phyloP scores from a whole-genome alignment of 768 basidiomycete species.

The Auricularia sp. region DNA sequence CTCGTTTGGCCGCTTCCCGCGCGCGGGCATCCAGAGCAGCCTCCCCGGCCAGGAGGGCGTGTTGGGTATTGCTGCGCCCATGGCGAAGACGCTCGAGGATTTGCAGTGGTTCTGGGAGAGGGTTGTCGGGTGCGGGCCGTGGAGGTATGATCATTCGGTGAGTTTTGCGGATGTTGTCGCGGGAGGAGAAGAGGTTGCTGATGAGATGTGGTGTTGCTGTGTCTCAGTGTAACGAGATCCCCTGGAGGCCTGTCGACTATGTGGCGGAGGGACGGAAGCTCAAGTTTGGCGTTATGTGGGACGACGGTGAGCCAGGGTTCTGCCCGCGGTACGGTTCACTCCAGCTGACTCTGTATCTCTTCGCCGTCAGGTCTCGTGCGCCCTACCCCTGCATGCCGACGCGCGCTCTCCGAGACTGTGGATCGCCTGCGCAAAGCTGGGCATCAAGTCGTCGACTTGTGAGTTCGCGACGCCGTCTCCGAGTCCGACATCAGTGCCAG shows the following conservation, averaged over 20 bases:
- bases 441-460: slow-evolving; percentile 46
- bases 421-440: slow-evolving; percentile 34
- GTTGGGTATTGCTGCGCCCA: slow-evolving; percentile 43
- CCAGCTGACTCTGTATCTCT: no score
- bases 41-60: slow-evolving; percentile 50
- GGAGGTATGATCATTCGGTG: slow-evolving; percentile 51
- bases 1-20: slow-evolving; percentile 47
- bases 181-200: no score
- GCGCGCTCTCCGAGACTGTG: slow-evolving; percentile 41
- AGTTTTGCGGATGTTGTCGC: slow-evolving; percentile 4
- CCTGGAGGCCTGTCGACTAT: slow-evolving; percentile 30
- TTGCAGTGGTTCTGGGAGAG: slow-evolving; percentile 57
- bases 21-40: slow-evolving; percentile 34
- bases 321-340: not conserved
- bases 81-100: slow-evolving; percentile 53
- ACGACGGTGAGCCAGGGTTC: slow-evolving; percentile 37
- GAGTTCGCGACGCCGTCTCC: slow-evolving; percentile 1
- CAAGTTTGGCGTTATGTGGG: slow-evolving; percentile 56
- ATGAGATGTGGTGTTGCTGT: not conserved
- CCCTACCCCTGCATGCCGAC: slow-evolving; percentile 48
- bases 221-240: slow-evolving; percentile 24
- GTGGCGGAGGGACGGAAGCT: slow-evolving; percentile 27
- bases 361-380: slow-evolving; percentile 36
- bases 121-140: slow-evolving; percentile 49
- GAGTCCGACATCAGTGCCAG: no score